Conservation (phyloP, 139 green algal genomes). For the Diplosphaera chodatii region DNA sequence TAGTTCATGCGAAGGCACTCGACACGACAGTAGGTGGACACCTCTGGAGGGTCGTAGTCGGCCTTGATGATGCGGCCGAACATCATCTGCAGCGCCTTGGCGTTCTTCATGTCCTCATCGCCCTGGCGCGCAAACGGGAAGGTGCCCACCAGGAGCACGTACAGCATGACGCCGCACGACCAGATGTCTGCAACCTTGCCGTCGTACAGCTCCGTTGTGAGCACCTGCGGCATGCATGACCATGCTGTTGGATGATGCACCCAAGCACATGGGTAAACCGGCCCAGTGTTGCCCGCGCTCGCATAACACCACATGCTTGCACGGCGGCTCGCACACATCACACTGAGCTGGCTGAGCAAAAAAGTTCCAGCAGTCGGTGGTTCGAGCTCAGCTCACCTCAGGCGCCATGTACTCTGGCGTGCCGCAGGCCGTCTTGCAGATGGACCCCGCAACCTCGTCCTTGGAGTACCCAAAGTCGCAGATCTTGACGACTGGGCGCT, state of each 20-base stretch:
- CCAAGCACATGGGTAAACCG: no score
- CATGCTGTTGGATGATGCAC: no score
- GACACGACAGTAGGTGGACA: background rate
- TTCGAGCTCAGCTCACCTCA: constrained; percentile 8
- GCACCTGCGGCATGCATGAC: no score
- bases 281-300: no score
- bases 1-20: no score
- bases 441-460: constrained; percentile 33
- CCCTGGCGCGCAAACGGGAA: constrained; percentile 31
- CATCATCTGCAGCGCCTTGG: constrained; percentile 9
- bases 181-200: constrained; percentile 88
- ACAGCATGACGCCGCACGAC: constrained; percentile 94
- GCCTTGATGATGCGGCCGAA: constrained; percentile 14
- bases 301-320: no score
- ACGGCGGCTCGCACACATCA: no score
- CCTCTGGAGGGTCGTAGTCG: constrained; percentile 2
- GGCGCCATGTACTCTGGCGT: constrained; percentile 28
- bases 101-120: background rate
- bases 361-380: no score
- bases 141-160: constrained; percentile 77
- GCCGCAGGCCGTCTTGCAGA: constrained; percentile 2
- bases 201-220: constrained; percentile 50
- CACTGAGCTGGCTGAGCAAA: no score
- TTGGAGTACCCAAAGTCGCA: constrained; percentile 65
- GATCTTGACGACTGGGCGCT: constrained; percentile 36